These are phyloP conservation scores for Platanthera guangdongensis DNA, from an alignment of 106 monocot species.

Conservation along the genomic window DNA sequence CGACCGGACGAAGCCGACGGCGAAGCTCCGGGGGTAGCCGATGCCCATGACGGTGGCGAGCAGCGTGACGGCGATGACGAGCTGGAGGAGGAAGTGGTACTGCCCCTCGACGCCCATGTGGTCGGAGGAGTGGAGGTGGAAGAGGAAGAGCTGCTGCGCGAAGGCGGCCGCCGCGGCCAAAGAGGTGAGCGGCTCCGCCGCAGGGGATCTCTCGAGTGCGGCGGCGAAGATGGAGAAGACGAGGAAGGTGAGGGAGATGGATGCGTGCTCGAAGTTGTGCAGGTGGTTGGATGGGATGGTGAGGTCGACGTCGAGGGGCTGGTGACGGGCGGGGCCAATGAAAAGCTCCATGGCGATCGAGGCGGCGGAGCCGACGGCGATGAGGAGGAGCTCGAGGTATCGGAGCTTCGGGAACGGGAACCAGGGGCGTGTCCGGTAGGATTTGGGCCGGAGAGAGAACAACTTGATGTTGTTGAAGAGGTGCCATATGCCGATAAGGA, in stretches of 20 bases:
- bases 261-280: conserved; percentile 70
- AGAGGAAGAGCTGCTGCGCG: conserved; percentile 57
- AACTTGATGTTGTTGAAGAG: conserved; percentile 49
- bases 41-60: conserved; percentile 49
- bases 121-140: conserved; percentile 81
- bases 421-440: conserved; percentile 44
- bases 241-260: conserved; percentile 41
- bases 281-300: conserved; percentile 63
- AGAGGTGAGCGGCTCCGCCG: conserved; percentile 22
- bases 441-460: conserved; percentile 22
- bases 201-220: conserved; percentile 18
- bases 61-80: conserved; percentile 47
- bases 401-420: conserved; percentile 28
- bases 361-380: conserved; percentile 18
- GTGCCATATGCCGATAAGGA: conserved; percentile 53
- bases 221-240: conserved; percentile 37
- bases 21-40: conserved; percentile 35
- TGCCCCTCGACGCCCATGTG: conserved; percentile 87
- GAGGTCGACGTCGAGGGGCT: conserved; percentile 45
- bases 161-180: conserved; percentile 48
- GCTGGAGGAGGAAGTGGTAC: conserved; percentile 67
- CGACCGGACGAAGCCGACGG: conserved; percentile 50
- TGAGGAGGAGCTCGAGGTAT: conserved; percentile 40
- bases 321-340: conserved; percentile 44
- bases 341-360: conserved; percentile 63